These are phyloP conservation scores for Prunus fruticosa DNA, from an alignment of 306 rosid genomes.

Conservation along the genomic window DNA sequence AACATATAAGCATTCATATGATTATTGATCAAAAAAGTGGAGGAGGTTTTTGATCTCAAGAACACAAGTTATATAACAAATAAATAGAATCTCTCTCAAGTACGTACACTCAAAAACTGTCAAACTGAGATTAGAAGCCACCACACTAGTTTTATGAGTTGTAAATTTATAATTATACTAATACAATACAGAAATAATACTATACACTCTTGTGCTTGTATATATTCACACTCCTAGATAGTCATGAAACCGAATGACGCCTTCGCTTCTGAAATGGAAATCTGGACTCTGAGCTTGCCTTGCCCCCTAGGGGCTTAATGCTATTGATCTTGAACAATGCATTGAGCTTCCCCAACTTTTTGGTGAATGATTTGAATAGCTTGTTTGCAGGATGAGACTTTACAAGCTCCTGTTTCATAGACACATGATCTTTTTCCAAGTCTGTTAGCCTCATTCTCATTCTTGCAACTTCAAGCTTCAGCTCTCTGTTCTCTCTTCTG, in stretches of 20 bases:
- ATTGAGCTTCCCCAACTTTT: constrained; percentile 71
- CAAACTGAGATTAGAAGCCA: constrained; percentile 30
- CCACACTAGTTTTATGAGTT: constrained; percentile 27
- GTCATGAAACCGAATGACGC: constrained; percentile 92
- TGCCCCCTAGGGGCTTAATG: constrained; percentile 46
- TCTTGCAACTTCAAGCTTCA: constrained; percentile 95
- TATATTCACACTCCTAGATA: constrained; percentile 28
- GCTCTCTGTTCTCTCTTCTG: constrained; percentile 89
- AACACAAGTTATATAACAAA: constrained; percentile 26
- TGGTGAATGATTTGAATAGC: constrained; percentile 72
- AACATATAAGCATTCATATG: background rate
- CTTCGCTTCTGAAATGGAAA: constrained; percentile 88
- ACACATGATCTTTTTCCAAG: constrained; percentile 88
- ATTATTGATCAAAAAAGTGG: constrained; percentile 11
- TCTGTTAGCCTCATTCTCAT: constrained; percentile 99
- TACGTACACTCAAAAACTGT: constrained; percentile 19
- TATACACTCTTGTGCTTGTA: constrained; percentile 31
- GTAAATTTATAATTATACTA: background rate
- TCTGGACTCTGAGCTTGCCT: constrained; percentile 54
- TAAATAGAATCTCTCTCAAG: constrained; percentile 21
- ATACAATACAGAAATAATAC: constrained; percentile 12
- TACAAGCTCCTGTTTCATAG: constrained; percentile 94
- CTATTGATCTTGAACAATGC: constrained; percentile 64
- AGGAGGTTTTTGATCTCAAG: constrained; percentile 13
- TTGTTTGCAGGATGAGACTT: constrained; percentile 74